A percentile compares a stretch with the other conserved stretches of the same genome.
phyloP scores from a whole-genome alignment of 2,329 filamentous ascomycete genomes.

The Colletotrichum tanaceti region DNA sequence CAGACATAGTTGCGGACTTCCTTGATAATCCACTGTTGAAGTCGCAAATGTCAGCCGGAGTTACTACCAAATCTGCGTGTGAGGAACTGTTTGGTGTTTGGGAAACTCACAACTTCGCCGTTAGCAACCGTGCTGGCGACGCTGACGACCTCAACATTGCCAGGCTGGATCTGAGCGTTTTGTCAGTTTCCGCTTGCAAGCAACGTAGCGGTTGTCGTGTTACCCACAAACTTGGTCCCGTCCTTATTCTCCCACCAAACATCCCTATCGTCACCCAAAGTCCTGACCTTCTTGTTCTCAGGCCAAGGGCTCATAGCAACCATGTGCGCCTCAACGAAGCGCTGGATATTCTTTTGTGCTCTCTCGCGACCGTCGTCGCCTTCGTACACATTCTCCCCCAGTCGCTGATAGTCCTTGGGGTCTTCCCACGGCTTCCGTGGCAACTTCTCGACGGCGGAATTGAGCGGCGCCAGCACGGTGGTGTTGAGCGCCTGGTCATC shows the following conservation, averaged over 20 bases:
- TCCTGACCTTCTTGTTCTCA: constrained; percentile 73
- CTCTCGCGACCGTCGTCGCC: constrained; percentile 80
- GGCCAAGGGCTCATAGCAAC: constrained; percentile 81
- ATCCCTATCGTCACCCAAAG: constrained; percentile 71
- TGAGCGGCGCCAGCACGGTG: constrained; percentile 88
- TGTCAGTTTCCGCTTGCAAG: constrained; percentile 4
- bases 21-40: constrained; percentile 72
- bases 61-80: background rate
- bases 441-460: constrained; percentile 80
- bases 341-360: constrained; percentile 78
- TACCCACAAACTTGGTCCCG: constrained; percentile 73
- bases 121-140: constrained; percentile 84
- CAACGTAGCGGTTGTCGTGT: too few relatives aligned
- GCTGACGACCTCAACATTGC: constrained; percentile 79
- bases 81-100: background rate
- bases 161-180: constrained; percentile 76
- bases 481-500: constrained; percentile 75
- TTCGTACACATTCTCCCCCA: constrained; percentile 79
- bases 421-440: constrained; percentile 90
- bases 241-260: constrained; percentile 85
- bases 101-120: constrained; percentile 75
- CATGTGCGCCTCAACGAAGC: constrained; percentile 89
- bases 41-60: constrained; percentile 35
- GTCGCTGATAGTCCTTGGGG: constrained; percentile 74
- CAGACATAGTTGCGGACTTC: constrained; percentile 59